These are phyloP conservation scores for Acacia melanoxylon DNA, from an alignment of 306 rosid species.

Conservation along the genomic window DNA sequence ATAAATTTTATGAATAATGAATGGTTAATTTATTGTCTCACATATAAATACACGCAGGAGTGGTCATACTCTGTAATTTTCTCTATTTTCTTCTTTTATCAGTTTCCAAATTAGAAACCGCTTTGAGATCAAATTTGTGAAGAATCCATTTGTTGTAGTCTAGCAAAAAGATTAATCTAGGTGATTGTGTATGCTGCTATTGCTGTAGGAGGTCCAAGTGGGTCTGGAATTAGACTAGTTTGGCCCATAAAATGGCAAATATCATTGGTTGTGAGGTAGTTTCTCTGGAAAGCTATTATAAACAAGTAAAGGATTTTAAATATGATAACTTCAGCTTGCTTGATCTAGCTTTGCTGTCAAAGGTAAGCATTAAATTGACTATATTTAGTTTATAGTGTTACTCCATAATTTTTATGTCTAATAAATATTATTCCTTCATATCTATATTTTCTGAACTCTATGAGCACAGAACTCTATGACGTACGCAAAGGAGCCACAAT, in stretches of 20 bases:
- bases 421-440: slow-evolving; percentile 26
- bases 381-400: slow-evolving; percentile 25
- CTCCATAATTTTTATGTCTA: slow-evolving; percentile 3
- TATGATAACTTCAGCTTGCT: slow-evolving; percentile 85
- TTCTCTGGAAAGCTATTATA: slow-evolving; percentile 93
- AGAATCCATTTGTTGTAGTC: slow-evolving; percentile 17
- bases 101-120: slow-evolving; percentile 13
- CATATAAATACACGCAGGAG: neutral
- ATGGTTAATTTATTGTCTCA: neutral
- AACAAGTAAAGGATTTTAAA: slow-evolving; percentile 87
- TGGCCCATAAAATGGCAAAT: slow-evolving; percentile 99
- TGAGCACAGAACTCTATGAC: neutral
- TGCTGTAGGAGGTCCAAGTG: slow-evolving; percentile 97
- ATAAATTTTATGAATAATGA: neutral
- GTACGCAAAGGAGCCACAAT: too few relatives aligned
- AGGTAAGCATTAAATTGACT: slow-evolving; percentile 49
- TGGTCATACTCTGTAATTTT: neutral
- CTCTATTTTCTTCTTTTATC: slow-evolving; percentile 11
- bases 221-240: slow-evolving; percentile 99
- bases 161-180: slow-evolving; percentile 29
- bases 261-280: slow-evolving; percentile 96
- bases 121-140: slow-evolving; percentile 21
- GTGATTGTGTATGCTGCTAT: slow-evolving; percentile 31
- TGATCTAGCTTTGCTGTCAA: slow-evolving; percentile 83
- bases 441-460: slow-evolving; percentile 16